Base-by-base conservation (phyloP, 1,139 yeast species). In the Insectozyma bohioensis region DNA sequence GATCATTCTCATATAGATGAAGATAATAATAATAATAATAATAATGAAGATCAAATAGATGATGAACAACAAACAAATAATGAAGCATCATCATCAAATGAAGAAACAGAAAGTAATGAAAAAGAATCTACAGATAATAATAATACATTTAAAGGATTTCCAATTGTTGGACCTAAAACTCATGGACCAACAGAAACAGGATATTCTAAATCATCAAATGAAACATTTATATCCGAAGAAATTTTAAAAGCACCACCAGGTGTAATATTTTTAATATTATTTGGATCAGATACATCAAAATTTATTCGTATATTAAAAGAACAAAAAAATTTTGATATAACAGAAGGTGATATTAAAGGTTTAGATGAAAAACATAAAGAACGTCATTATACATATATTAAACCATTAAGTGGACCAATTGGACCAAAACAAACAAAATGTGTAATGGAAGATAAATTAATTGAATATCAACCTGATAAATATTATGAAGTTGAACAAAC, bases 341-440 rank as follows among this genome's bases (percentile, higher is more conserved):
- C 75, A 7, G 78, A 66, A 33, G 48, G 48, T 4, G 57, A 69
- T 2, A 71, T 88, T 33, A 71, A 80, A 1, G 68, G 69, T 6
- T 41, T 70, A 18, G 45, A 52, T 6, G 42, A 47, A 5, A 51
- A 51, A 18, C 50, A 49, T 6, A 61, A 58, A 28, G 60, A 58
- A 31, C 73, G 99, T 41, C 65, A 69, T 26, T 90, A 82, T 52
- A 69, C 73, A 4, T 94, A 90, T 54, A 72, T 68, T 29, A 90
- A 90, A 55, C 97, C 96, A 3, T 66, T 94, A 40, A 67, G 70
- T 38, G 90, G 83, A 1, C 78, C 96, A 0, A 78, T 94, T 38
- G 98, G 98, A 0, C 98, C 98, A 5, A 92, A 90, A 51, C 96
- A 90, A 53, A 90, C 98, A 3, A 77, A 74, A 46, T 94, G 98